Evolutionary conservation across 225 moss, liverwort and hornwort species (phyloP), one percentile per base, ranked within the genome.

Genomic region (Takakia lepidozioides): DNA sequence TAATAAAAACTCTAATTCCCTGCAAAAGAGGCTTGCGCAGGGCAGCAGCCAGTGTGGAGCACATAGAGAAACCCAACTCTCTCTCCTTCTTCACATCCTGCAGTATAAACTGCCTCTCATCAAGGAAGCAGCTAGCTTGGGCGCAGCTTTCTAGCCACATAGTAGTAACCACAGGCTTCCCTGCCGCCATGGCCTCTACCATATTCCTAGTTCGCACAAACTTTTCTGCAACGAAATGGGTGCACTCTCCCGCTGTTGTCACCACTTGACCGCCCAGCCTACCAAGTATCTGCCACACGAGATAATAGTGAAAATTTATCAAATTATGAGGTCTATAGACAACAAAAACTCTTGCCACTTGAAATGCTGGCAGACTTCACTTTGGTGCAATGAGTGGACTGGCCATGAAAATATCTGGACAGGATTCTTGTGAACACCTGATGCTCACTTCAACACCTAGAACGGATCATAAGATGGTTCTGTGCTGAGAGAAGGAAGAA

Each of bases 141-240:
- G 67, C 65, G 67, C 88, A 93, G 56, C 54, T 73, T 54, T 93
- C 83, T 29, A 93, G 81, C 93, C 93, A 93, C 28, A 62, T 70
- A 59, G 78, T 67, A 19, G 82, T 81, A 30, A 93, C 74, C 16
- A 93, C 85, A 49, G 82, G 88, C 69, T 86, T 93, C 67, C 93
- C 93, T 47, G 83, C 77, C 60, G 78, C 93, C 93, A 93, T 93
- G 52, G 83, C 78, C 75, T 88, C 93, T 39, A 93, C 73, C 93
- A 93, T 93, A 60, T 93, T 93, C 44, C 85, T 85, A 24, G 93
- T 88, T 62, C 93, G 80, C 47, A 81, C 73, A 69, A 88, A 93
- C 65, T 82, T 88, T 60, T 93, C 85, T 38, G 85, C 88, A 32
- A 93, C 78, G 71, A 93, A 93, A 70, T 93, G 93, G 57, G 85